Evolutionary conservation across 805 yeast genomes (phyloP).

Genomic region (Cyberlindnera mrakii): DNA sequence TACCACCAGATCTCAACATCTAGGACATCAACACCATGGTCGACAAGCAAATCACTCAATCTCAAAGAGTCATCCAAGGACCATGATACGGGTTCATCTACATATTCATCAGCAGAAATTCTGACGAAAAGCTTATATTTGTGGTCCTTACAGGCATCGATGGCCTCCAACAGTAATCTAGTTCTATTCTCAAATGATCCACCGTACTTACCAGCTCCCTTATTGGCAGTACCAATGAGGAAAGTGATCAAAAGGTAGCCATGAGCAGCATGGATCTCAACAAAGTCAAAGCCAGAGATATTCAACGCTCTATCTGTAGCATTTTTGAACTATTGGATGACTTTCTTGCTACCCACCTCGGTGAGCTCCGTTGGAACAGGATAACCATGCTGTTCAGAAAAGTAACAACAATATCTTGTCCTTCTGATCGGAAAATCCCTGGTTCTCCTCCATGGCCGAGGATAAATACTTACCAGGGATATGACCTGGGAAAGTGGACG

Average conservation of each 20-base stretch:
- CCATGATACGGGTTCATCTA: constrained; percentile 14
- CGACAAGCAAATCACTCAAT: constrained; percentile 32
- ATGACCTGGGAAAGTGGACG: constrained; percentile 28
- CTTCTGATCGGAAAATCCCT: constrained; percentile 46
- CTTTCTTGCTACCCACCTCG: constrained; percentile 30
- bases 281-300: constrained; percentile 14
- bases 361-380: constrained; percentile 37
- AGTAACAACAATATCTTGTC: constrained; percentile 30
- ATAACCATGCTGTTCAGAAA: constrained; percentile 14
- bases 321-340: constrained; percentile 35
- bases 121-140: constrained; percentile 34
- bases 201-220: constrained; percentile 56
- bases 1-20: constrained; percentile 43
- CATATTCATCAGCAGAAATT: constrained; percentile 9
- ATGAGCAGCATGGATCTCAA: constrained; percentile 35
- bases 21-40: constrained; percentile 42
- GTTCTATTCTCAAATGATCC: constrained; percentile 54
- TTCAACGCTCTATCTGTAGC: constrained; percentile 46
- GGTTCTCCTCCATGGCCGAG: constrained; percentile 27
- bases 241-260: constrained; percentile 51
- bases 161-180: constrained; percentile 40
- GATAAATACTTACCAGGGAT: constrained; percentile 23
- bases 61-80: constrained; percentile 18
- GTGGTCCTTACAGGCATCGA: constrained; percentile 33
- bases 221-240: constrained; percentile 35